phyloP scores from a whole-genome alignment of 164 flowering plant genomes.

The Macadamia tetraphylla region DNA sequence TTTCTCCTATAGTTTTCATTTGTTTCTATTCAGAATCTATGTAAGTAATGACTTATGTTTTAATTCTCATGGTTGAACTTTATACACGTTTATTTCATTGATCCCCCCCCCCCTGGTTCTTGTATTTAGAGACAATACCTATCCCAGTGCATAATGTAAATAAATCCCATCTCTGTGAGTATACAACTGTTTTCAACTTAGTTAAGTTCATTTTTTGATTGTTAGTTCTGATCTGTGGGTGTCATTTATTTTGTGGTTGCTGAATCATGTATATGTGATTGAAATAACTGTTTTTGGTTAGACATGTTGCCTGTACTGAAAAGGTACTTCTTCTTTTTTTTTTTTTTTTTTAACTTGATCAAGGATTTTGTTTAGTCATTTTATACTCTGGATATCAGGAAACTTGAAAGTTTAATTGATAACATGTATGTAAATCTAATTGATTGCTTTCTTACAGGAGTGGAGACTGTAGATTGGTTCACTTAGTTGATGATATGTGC shows the following conservation, averaged over 20 bases:
- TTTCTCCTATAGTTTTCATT: neutral
- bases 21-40: neutral
- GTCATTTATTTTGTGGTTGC: neutral
- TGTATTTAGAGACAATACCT: no score
- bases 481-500: neutral
- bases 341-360: no score
- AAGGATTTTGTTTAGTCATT: no score
- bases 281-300: neutral
- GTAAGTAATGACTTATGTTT: neutral
- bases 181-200: no score
- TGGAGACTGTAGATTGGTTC: conserved; percentile 3
- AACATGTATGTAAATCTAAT: neutral
- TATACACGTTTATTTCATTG: neutral
- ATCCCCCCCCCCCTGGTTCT: neutral
- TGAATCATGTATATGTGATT: neutral
- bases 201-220: neutral
- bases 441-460: conserved; percentile 5
- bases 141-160: no score
- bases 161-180: no score
- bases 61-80: neutral
- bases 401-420: neutral
- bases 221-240: neutral
- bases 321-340: no score
- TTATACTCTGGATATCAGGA: neutral
- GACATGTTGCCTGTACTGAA: neutral